Conservation (phyloP, 1,284 basidiomycete species). For the Heliocybe sulcata region DNA sequence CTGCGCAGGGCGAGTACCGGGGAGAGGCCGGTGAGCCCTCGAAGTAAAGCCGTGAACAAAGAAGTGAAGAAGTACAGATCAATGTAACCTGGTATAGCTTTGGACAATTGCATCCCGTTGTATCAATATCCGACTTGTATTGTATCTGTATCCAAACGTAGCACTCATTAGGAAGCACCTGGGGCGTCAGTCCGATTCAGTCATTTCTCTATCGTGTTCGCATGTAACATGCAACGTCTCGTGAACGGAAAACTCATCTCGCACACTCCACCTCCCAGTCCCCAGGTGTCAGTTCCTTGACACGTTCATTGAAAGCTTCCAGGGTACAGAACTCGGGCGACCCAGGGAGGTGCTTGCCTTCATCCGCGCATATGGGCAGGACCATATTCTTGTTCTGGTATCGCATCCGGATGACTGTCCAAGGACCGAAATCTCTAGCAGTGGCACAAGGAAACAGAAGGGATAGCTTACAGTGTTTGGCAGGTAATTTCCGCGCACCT, state of each 20-base stretch:
- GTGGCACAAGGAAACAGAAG: constrained; percentile 3
- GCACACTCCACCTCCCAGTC: constrained; percentile 62
- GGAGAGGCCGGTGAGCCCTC: not conserved
- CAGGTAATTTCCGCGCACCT: constrained; percentile 16
- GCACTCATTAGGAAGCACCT: too few relatives aligned
- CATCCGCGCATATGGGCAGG: constrained; percentile 60
- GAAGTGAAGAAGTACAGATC: not conserved
- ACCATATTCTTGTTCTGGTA: constrained; percentile 67
- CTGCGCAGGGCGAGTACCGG: not conserved
- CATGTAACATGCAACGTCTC: too few relatives aligned
- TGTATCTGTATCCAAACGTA: too few relatives aligned
- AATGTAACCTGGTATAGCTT: not conserved
- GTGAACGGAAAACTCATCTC: too few relatives aligned
- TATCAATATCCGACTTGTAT: too few relatives aligned
- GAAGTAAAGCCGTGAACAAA: not conserved
- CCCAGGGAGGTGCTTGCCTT: constrained; percentile 65
- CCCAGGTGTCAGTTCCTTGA: constrained; percentile 53
- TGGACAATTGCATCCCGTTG: not conserved
- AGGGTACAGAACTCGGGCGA: constrained; percentile 75
- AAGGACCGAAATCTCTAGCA: not conserved
- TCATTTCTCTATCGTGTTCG: too few relatives aligned
- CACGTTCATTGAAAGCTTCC: constrained; percentile 54
- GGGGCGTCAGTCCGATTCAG: too few relatives aligned
- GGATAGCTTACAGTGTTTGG: constrained; percentile 36
- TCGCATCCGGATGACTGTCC: constrained; percentile 66